Evolutionary conservation across 1,284 basidiomycete species (phyloP).

Genomic region (Taiwanofungus camphoratus): DNA sequence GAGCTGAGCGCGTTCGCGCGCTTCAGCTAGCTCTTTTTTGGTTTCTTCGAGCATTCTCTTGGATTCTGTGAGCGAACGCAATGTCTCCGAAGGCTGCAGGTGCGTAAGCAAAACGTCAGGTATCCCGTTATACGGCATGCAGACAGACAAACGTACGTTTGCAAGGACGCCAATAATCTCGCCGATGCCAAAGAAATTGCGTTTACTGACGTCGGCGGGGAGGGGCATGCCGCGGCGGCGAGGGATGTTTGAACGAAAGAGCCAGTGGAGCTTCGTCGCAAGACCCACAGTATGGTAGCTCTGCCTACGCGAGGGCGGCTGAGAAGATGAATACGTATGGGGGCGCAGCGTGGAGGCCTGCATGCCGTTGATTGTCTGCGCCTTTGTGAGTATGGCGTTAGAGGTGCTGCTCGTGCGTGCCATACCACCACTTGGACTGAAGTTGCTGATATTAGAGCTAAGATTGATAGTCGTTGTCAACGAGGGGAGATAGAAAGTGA

Average conservation of each 20-base stretch:
- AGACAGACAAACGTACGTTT: constrained; percentile 47
- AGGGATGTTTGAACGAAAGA: constrained; percentile 68
- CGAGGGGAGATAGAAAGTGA: constrained; percentile 10
- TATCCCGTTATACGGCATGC: not conserved
- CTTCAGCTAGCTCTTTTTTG: constrained; percentile 63
- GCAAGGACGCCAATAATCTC: constrained; percentile 70
- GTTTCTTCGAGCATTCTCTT: constrained; percentile 71
- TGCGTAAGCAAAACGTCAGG: not conserved
- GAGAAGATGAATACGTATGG: constrained; percentile 13
- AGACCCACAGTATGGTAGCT: constrained; percentile 21
- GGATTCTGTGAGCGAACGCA: constrained; percentile 73
- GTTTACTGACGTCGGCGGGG: constrained; percentile 51
- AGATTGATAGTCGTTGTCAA: not conserved
- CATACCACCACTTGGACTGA: constrained; percentile 14
- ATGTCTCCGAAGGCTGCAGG: constrained; percentile 65
- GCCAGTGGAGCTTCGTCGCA: constrained; percentile 44
- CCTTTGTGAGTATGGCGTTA: constrained; percentile 10
- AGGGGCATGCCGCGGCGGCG: constrained; percentile 53
- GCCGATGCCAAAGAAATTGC: constrained; percentile 74
- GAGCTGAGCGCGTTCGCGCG: constrained; percentile 56
- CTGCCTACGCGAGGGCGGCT: constrained; percentile 20
- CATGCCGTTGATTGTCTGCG: constrained; percentile 8
- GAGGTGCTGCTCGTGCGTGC: constrained; percentile 18
- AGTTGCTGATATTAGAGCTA: constrained; percentile 2
- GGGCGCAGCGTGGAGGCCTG: constrained; percentile 20